A percentile compares a stretch with the other conserved stretches of the same genome.
Evolutionary conservation across 352 stramenopile genomes (phyloP).

Genomic region (Phytophthora boehmeriae): DNA sequence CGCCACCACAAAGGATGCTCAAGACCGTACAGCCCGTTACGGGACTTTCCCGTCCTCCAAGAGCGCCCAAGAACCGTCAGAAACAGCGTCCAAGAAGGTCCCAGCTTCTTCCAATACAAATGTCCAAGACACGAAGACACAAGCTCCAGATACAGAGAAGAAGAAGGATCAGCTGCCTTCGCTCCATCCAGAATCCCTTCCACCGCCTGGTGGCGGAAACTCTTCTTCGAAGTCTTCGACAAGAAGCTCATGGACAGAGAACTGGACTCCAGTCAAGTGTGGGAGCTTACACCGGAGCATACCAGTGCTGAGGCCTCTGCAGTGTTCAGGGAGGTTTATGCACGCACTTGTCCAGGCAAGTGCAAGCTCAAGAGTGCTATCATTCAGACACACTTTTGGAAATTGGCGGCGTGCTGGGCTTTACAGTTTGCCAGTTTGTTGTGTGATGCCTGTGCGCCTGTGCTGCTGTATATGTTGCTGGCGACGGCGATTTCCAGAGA

Average conservation of each 20-base stretch:
- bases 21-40: conserved; percentile 21
- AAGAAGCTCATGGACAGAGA: conserved; percentile 30
- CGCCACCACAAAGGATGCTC: conserved; percentile 3
- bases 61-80: neutral
- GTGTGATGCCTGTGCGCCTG: conserved; percentile 43
- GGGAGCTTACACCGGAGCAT: conserved; percentile 46
- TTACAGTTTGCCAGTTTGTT: conserved; percentile 45
- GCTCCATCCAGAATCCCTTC: conserved; percentile 35
- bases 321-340: conserved; percentile 34
- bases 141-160: conserved; percentile 3
- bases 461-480: conserved; percentile 54
- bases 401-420: conserved; percentile 39
- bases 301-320: conserved; percentile 43
- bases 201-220: conserved; percentile 47
- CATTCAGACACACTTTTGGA: conserved; percentile 31
- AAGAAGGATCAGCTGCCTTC: conserved; percentile 5
- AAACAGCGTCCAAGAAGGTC: conserved; percentile 1
- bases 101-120: neutral
- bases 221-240: conserved; percentile 50
- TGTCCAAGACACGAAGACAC: neutral
- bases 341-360: neutral
- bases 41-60: conserved; percentile 18
- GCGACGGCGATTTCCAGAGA: conserved; percentile 33
- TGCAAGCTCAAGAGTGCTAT: conserved; percentile 44
- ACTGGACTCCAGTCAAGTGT: conserved; percentile 50